phyloP scores from a whole-genome alignment of 352 stramenopile genomes.

The Pythium brachiatum region DNA sequence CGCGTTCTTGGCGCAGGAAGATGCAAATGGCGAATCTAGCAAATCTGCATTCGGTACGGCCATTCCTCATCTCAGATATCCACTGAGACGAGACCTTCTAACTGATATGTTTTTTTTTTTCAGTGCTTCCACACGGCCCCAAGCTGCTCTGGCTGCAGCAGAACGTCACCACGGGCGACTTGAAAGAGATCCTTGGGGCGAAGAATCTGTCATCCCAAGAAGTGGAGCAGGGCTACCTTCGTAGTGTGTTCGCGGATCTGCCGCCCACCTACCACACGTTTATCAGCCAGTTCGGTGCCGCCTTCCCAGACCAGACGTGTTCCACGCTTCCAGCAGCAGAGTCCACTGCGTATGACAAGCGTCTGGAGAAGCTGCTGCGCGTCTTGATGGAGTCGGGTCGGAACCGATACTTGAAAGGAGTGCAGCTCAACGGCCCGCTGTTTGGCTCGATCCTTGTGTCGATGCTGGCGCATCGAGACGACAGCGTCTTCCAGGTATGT shows the following conservation, averaged over 20 bases:
- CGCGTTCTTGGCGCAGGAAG: constrained; percentile 39
- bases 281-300: constrained; percentile 40
- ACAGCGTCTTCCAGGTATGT: constrained; percentile 61
- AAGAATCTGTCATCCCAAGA: constrained; percentile 56
- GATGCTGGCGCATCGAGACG: constrained; percentile 62
- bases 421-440: constrained; percentile 70
- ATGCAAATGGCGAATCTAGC: neutral
- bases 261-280: constrained; percentile 29
- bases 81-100: neutral
- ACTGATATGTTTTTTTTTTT: neutral
- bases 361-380: constrained; percentile 58
- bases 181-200: constrained; percentile 62
- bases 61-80: neutral
- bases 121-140: constrained; percentile 69
- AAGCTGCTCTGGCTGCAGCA: constrained; percentile 75
- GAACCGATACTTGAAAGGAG: constrained; percentile 65
- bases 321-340: constrained; percentile 44
- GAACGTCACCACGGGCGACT: constrained; percentile 50
- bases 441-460: constrained; percentile 70
- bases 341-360: constrained; percentile 49
- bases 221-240: constrained; percentile 59
- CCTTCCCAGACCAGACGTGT: constrained; percentile 59
- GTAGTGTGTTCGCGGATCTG: constrained; percentile 38
- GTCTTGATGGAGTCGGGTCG: constrained; percentile 55
- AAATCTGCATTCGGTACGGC: constrained; percentile 11